phyloP scores from a whole-genome alignment of 2,329 filamentous ascomycete genomes.

The Verticillium nonalfalfae region DNA sequence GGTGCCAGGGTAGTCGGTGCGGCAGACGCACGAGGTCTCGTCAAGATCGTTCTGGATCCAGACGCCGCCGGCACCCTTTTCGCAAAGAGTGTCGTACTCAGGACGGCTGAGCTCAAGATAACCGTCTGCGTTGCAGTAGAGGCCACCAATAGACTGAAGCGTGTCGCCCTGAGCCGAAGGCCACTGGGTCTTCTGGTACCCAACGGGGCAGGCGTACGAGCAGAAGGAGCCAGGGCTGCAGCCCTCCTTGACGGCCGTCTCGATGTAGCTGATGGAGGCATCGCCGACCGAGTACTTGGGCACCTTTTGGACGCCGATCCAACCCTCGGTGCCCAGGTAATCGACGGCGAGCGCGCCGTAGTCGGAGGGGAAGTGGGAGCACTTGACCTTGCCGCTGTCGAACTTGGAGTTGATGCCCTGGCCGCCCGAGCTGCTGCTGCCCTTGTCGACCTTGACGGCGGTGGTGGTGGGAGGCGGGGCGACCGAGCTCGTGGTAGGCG shows the following conservation, averaged over 20 bases:
- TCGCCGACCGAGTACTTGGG: conserved; percentile 43
- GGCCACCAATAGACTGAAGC: conserved; percentile 80
- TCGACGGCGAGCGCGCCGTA: conserved; percentile 71
- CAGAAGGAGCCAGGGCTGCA: conserved; percentile 67
- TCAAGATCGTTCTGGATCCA: conserved; percentile 68
- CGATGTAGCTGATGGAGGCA: conserved; percentile 57
- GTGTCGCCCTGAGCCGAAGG: conserved; percentile 69
- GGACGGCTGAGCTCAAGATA: conserved; percentile 73
- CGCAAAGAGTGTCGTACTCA: conserved; percentile 65
- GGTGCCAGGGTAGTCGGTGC: conserved; percentile 91
- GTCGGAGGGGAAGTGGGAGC: conserved; percentile 66
- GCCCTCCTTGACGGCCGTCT: conserved; percentile 53
- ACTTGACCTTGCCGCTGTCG: conserved; percentile 66
- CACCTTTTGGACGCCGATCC: conserved; percentile 68
- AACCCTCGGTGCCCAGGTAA: conserved; percentile 68
- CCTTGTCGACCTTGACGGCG: conserved; percentile 14
- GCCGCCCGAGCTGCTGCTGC: conserved; percentile 21
- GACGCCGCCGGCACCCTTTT: conserved; percentile 63
- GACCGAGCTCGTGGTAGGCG: conserved; percentile 14
- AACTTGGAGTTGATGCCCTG: conserved; percentile 62
- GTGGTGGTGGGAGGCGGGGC: conserved; percentile 17
- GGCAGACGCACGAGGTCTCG: conserved; percentile 69
- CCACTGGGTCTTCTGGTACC: conserved; percentile 92
- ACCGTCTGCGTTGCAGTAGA: conserved; percentile 68
- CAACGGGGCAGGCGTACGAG: conserved; percentile 87